Evolutionary conservation across 257 asterid species (phyloP).

Genomic region (Capsicum rhomboideum): DNA sequence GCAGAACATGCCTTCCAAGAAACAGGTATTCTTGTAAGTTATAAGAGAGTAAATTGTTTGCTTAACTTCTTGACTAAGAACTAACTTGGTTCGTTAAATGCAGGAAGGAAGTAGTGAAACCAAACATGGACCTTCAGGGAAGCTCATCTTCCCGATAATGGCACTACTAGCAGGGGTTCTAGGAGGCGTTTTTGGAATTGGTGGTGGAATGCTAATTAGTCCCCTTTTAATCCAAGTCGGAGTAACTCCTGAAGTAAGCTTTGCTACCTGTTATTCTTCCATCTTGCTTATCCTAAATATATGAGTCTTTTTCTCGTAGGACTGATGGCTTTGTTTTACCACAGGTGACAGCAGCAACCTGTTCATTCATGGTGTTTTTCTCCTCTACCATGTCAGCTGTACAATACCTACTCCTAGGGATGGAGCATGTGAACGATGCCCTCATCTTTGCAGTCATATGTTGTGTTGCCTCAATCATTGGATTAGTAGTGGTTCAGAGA

Average conservation of each 20-base stretch:
- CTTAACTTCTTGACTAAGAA: background rate
- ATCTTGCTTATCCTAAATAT: background rate
- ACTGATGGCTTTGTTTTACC: background rate
- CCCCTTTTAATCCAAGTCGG: constrained; percentile 84
- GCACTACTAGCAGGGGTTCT: constrained; percentile 72
- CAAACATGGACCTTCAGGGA: constrained; percentile 8
- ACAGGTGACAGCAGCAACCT: constrained; percentile 83
- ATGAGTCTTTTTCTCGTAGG: background rate
- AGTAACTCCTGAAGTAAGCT: constrained; percentile 64
- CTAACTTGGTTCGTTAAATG: background rate
- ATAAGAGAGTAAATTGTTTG: background rate
- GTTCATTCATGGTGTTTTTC: constrained; percentile 90
- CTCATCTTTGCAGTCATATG: constrained; percentile 45
- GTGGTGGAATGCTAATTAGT: constrained; percentile 92
- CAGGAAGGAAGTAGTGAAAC: constrained; percentile 34
- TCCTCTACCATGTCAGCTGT: constrained; percentile 85
- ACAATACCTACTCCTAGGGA: constrained; percentile 65
- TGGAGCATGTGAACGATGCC: constrained; percentile 50
- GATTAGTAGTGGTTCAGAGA: constrained; percentile 48
- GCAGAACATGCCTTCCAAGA: constrained; percentile 9
- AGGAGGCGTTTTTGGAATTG: constrained; percentile 88
- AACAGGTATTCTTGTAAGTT: constrained; percentile 25
- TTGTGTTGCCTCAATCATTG: constrained; percentile 49
- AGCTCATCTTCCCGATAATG: constrained; percentile 60
- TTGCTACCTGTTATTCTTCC: background rate